These are phyloP conservation scores for Malassezia restricta DNA, from an alignment of 1,284 basidiomycete genomes.

Conservation along the genomic window DNA sequence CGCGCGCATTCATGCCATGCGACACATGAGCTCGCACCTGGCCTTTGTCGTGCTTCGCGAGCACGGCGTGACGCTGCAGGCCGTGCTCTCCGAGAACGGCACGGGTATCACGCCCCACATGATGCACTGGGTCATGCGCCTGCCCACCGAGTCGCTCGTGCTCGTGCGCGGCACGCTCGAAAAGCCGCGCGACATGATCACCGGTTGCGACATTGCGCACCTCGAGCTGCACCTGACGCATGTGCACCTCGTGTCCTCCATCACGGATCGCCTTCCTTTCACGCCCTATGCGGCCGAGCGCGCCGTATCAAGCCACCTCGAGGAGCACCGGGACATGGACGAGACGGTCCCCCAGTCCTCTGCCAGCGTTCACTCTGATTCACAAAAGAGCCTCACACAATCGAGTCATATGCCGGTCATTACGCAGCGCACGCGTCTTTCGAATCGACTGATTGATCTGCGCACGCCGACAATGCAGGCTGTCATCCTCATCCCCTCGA, in stretches of 20 bases:
- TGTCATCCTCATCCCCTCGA: conserved; percentile 38
- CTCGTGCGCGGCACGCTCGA: conserved; percentile 30
- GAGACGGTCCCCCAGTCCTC: conserved; percentile 7
- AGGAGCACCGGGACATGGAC: conserved; percentile 15
- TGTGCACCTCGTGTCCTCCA: conserved; percentile 25
- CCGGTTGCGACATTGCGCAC: conserved; percentile 26
- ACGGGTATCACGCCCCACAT: conserved; percentile 28
- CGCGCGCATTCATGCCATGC: conserved; percentile 35
- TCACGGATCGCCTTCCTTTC: conserved; percentile 33
- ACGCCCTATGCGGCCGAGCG: conserved; percentile 38
- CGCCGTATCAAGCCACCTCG: conserved; percentile 21
- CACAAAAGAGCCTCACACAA: conserved; percentile 3
- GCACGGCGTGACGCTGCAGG: conserved; percentile 34
- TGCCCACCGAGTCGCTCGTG: conserved; percentile 34
- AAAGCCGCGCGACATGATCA: conserved; percentile 28
- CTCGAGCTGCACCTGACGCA: conserved; percentile 35
- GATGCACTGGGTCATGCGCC: conserved; percentile 34
- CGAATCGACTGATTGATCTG: conserved; percentile 38
- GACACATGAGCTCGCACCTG: conserved; percentile 30
- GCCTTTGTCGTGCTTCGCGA: conserved; percentile 39
- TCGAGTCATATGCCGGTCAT: conserved; percentile 17
- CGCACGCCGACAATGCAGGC: conserved; percentile 36
- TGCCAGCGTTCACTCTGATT: conserved; percentile 4
- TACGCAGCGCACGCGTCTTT: conserved; percentile 32
- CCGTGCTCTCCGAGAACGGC: conserved; percentile 24